Conservation (phyloP, 2,329 filamentous ascomycete species). For the Hortaea werneckii region DNA sequence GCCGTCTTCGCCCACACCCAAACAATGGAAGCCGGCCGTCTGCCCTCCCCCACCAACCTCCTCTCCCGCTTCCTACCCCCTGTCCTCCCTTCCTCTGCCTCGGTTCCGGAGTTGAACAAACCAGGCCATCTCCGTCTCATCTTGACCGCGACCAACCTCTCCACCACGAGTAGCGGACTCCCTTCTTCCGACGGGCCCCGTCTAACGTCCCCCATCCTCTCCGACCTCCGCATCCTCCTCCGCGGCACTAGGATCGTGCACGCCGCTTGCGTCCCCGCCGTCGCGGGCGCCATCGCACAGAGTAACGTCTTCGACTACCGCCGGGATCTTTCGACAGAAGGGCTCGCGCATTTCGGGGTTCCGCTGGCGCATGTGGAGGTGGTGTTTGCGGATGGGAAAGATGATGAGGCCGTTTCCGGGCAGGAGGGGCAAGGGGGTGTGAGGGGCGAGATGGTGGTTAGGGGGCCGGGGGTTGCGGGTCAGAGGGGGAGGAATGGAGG, state of each 20-base stretch:
- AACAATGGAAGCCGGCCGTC: conserved; percentile 60
- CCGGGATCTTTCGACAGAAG: conserved; percentile 31
- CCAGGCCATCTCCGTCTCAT: conserved; percentile 72
- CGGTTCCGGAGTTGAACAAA: conserved; percentile 40
- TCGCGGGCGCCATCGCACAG: conserved; percentile 85
- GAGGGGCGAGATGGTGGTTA: conserved; percentile 49
- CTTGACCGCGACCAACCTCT: conserved; percentile 63
- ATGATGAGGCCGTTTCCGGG: background rate
- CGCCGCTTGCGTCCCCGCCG: conserved; percentile 66
- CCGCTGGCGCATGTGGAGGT: conserved; percentile 74
- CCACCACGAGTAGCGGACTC: conserved; percentile 36
- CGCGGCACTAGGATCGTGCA: conserved; percentile 74
- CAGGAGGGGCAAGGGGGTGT: conserved; percentile 50
- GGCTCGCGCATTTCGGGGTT: conserved; percentile 63
- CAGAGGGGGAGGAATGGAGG: conserved; percentile 15
- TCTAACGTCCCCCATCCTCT: conserved; percentile 60
- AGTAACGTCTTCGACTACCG: conserved; percentile 84
- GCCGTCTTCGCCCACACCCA: conserved; percentile 64
- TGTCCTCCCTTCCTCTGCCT: conserved; percentile 44
- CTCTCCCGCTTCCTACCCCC: conserved; percentile 49
- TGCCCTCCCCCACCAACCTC: conserved; percentile 57
- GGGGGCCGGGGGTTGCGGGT: conserved; percentile 63
- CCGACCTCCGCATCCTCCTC: conserved; percentile 72
- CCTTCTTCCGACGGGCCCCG: no score
- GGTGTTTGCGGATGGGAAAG: conserved; percentile 28